These are phyloP conservation scores for Boechera retrofracta DNA, from an alignment of 345 rosid genomes.

Conservation along the genomic window DNA sequence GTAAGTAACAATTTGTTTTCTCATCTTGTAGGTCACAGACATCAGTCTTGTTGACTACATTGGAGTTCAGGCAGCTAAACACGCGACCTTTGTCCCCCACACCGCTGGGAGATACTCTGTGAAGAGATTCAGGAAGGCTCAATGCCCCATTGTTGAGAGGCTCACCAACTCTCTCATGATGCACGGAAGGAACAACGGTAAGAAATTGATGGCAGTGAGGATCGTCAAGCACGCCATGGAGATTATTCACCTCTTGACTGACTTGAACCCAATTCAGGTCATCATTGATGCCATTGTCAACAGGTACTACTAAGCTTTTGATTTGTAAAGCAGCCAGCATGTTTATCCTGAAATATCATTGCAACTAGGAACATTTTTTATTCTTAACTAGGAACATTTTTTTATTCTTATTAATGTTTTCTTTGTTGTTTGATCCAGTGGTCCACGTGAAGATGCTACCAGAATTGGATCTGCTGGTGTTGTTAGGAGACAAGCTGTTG, in stretches of 20 bases:
- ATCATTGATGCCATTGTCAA: slow-evolving; percentile 77
- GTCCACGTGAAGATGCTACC: slow-evolving; percentile 88
- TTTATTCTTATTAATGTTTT: slow-evolving; percentile 22
- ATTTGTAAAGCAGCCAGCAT: not conserved
- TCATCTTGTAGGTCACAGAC: slow-evolving; percentile 56
- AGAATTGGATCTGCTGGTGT: slow-evolving; percentile 91
- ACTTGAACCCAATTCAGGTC: slow-evolving; percentile 77
- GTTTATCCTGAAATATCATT: not conserved
- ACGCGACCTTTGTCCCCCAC: slow-evolving; percentile 80
- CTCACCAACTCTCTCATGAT: slow-evolving; percentile 89
- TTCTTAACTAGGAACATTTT: not conserved
- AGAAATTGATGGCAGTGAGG: slow-evolving; percentile 75
- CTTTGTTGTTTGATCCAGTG: slow-evolving; percentile 49
- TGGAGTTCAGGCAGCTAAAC: slow-evolving; percentile 65
- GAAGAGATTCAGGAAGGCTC: slow-evolving; percentile 88
- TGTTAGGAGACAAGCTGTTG: slow-evolving; percentile 89
- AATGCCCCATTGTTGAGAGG: slow-evolving; percentile 85
- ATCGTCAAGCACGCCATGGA: slow-evolving; percentile 85
- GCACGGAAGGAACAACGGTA: slow-evolving; percentile 88
- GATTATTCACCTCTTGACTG: slow-evolving; percentile 73
- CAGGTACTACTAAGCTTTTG: slow-evolving; percentile 54
- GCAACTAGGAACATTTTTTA: not conserved
- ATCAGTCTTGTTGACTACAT: slow-evolving; percentile 68
- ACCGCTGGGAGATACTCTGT: slow-evolving; percentile 86
- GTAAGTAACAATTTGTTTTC: not conserved